Base-by-base conservation (phyloP, 192 early-diverging fungal genomes). In the Rhizophagus sp. region DNA sequence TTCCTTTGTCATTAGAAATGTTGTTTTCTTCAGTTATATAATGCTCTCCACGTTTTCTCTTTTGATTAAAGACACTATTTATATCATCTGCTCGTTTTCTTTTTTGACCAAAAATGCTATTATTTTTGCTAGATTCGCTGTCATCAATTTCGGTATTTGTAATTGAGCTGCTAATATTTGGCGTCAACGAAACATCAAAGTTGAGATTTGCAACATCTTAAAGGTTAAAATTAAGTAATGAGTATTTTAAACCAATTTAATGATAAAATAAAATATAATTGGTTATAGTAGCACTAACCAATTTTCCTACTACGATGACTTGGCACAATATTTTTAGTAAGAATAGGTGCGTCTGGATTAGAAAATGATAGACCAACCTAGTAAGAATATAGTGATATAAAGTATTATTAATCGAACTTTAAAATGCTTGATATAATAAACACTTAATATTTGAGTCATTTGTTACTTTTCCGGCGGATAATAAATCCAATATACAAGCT, bases 401-500 rank as follows among this genome's bases (percentile, higher is more conserved):
- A 39, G 2, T 25, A 73, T 73, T 73, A 25, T 73, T 73, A 65
- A 65, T 65, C 2, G 4, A 64, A 27, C 11, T 25, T 73, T n/a
- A 50, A 71, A 4, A 47, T 33, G 44, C 44, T n/a, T n/a, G n/a
- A 52, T 50, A 50, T n/a, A 19, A 7, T 22, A 41, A 41, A 70
- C 19, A 39, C 39, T n/a, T 19, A 10, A 70, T 22, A 22, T 39
- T n/a, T 41, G 6, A 33, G 44, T 3, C 5, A 41, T 47, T 44
- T 13, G 1, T 61, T 77, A 81, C 80, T 66, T 62, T 81, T 44
- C 63, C 62, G 5, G 81, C 22, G 44, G 74, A 80, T 19, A 81
- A 61, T 44, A 78, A 27, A 70, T 81, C 76, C 33, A 81, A 78
- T n/a, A 81, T 24, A 81, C 80, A 81, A 36, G 80, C 80, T 75